Percentiles rank a stretch among this genome's conserved stretches.
These are phyloP conservation scores for Yamadazyma oceani DNA, from an alignment of 1,139 yeast species.

Conservation along the genomic window DNA sequence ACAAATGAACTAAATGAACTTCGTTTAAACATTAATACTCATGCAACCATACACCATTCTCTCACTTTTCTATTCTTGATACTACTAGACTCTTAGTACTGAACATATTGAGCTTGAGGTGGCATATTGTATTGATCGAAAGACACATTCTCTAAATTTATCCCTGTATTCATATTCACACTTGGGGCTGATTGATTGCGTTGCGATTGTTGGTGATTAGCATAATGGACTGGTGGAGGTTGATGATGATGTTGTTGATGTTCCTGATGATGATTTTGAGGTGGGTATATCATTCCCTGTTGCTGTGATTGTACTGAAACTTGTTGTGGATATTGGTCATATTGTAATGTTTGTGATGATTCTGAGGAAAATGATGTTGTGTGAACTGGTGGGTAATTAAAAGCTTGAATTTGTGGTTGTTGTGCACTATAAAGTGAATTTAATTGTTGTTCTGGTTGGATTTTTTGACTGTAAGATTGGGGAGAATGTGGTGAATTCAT, in stretches of 20 bases:
- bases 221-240: constrained; percentile 7
- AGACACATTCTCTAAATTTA: constrained; percentile 11
- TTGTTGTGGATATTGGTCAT: background rate
- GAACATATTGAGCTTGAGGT: constrained; percentile 16
- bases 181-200: constrained; percentile 5
- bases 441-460: background rate
- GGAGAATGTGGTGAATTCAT: constrained; percentile 1
- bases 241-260: constrained; percentile 1
- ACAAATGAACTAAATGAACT: too few relatives aligned
- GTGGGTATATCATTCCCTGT: background rate
- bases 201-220: constrained; percentile 5
- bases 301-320: constrained; percentile 1
- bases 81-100: constrained; percentile 12
- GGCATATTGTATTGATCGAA: constrained; percentile 13
- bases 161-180: constrained; percentile 1
- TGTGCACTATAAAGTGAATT: constrained; percentile 1
- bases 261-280: constrained; percentile 1
- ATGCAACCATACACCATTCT: background rate
- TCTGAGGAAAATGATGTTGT: constrained; percentile 1
- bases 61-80: background rate
- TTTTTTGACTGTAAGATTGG: background rate
- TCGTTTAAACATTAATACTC: too few relatives aligned
- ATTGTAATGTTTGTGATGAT: background rate
- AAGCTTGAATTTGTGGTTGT: too few relatives aligned
- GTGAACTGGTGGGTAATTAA: too few relatives aligned